Base-by-base conservation (phyloP, 2,329 filamentous ascomycete species). In the Fusarium oxysporum region DNA sequence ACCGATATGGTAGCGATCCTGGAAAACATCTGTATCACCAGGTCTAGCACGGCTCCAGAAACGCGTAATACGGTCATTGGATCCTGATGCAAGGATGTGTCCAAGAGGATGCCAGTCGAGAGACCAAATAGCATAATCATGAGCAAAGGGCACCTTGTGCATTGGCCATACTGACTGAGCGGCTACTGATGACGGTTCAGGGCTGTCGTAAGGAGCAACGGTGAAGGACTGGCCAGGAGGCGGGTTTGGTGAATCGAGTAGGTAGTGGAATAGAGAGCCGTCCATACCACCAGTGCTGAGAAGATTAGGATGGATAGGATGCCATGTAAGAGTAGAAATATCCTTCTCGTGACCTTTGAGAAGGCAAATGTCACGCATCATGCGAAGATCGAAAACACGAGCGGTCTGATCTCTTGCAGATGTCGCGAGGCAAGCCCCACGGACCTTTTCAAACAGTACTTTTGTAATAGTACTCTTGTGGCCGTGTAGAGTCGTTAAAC, bases 381-480 rank as follows among this genome's bases (percentile, higher is more conserved):
- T 97, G 54, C 96, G 91, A 62, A 99, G 87, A 81, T 99, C 96
- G 78, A 98, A 98, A 50, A 99, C 91, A 68, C 96, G 91, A 13
- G 95, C 95, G 2, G 94, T 97, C 81, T 97, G 94, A 78, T 99
- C 96, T 80, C 96, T 90, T 47, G 95, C 96, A 37, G 95, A 97
- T 1, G 96, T 98, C 40, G 96, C 96, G 53, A 99, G 88, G 69
- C 97, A 92, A 73, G 92, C 89, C 35, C 94, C 95, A 78, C 93
- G 92, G 14, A 93, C 91, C 57, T 92, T 92, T 80, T 98, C 96
- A 79, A 99, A 99, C 50, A 92, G 85, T 1, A 95, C 97, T 80
- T 96, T 96, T 48, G 95, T 96, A 78, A 99, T 95, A 41, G 95
- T 97, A 80, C 97, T 98, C 82, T 99, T 99, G 83, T 98, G 96